These are phyloP conservation scores for Neoboletus magnificus DNA, from an alignment of 768 basidiomycete species.

Conservation along the genomic window DNA sequence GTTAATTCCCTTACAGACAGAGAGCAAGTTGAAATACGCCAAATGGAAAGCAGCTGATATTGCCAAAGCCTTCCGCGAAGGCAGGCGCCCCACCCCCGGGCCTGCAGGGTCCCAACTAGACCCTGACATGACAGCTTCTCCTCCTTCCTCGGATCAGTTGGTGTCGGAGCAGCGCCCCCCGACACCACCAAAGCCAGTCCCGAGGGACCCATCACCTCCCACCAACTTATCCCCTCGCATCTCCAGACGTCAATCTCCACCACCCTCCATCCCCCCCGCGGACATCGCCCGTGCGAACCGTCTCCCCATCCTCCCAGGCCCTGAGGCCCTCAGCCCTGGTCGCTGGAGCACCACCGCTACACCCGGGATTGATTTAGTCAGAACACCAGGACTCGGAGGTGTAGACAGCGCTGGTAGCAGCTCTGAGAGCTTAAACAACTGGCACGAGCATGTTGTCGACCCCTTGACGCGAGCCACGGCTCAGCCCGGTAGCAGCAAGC, in stretches of 20 bases:
- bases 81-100: slow-evolving; percentile 76
- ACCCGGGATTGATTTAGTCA: slow-evolving; percentile 48
- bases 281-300: slow-evolving; percentile 31
- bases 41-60: slow-evolving; percentile 99
- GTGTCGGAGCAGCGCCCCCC: slow-evolving; percentile 14
- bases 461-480: slow-evolving; percentile 24
- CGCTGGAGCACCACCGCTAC: slow-evolving; percentile 78
- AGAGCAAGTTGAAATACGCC: slow-evolving; percentile 87
- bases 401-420: slow-evolving; percentile 12
- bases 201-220: slow-evolving; percentile 27
- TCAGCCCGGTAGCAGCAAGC: slow-evolving; percentile 17
- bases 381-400: slow-evolving; percentile 19
- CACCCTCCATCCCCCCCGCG: slow-evolving; percentile 27
- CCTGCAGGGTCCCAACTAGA: slow-evolving; percentile 51
- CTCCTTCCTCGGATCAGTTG: slow-evolving; percentile 14
- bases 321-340: slow-evolving; percentile 44
- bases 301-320: slow-evolving; percentile 20
- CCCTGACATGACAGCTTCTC: slow-evolving; percentile 16
- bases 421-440: slow-evolving; percentile 22
- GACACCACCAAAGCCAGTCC: slow-evolving; percentile 18
- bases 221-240: slow-evolving; percentile 21
- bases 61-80: slow-evolving; percentile 92
- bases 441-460: slow-evolving; percentile 31
- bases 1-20: slow-evolving; percentile 47
- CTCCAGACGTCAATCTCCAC: slow-evolving; percentile 34